Base-by-base conservation (phyloP, 371 early-diverging fungal species). In the Syncephalastrum racemosum region DNA sequence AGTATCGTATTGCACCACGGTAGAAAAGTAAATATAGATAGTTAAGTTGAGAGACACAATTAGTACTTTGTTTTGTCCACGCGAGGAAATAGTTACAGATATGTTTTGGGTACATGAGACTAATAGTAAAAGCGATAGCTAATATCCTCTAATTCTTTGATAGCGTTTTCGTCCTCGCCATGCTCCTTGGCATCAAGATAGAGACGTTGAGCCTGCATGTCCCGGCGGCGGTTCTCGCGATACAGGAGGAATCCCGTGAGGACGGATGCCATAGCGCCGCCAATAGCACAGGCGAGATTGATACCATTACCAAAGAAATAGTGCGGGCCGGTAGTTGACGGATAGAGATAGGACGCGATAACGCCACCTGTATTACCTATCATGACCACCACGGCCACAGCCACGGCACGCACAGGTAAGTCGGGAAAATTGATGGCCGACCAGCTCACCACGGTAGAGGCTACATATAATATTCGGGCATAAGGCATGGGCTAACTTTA, bases 301-400 rank as follows among this genome's bases (percentile, higher is more conserved):
- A 60, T 46, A 8, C 51, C 52, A 31, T 65, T 65, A 7, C 66
- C 66, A 41, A 65, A 57, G 22, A 18, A 36, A 45, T 63, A 60
- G 27, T 49, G 58, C 2, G 73, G 77, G 12, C 44, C 64, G 52
- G 64, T 55, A 8, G 54, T 51, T 2, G 61, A 56, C 6, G 69
- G 73, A 31, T 68, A 77, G 1, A 73, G 39, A 55, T 66, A 77
- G 8, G 73, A 68, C 4, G 73, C 68, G 19, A 71, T 54, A 16
- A 77, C 62, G 19, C 71, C 63, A 46, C 77, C 77, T 15, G 47
- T 43, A 24, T 71, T 70, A 1, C 77, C 77, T 2, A 77, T 41
- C 69, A 71, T 71, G 16, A 77, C 62, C 7, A 73, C 66, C 2
- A 67, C 36, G 4, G 77, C 77, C 5, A 77, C 71, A 6, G 71